Evolutionary conservation across 176 grass and related monocot species (phyloP), one percentile per base, ranked within the genome.

Genomic region (Musa beccarii): DNA sequence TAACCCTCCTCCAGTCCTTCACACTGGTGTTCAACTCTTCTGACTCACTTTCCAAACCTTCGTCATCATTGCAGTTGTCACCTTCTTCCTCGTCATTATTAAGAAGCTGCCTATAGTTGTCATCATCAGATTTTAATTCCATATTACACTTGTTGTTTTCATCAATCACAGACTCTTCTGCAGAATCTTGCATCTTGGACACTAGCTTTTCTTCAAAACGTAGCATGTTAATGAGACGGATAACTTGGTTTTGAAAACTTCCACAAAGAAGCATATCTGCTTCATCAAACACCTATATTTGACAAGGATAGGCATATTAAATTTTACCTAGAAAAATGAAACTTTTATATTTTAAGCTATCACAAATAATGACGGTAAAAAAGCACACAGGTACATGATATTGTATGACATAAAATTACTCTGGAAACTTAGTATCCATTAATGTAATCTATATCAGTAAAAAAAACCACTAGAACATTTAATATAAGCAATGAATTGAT

Each of bases 221-320:
- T 59, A 98, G 79, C 95, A 98, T 94, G 84, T 98, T 79, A 76
- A 94, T 94, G 25, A 98, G 82, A 66, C 86, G 88, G 82, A 98
- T 98, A 71, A 98, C 75, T 81, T 92, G 87, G 24, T 91, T 91
- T 81, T 98, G 86, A 75, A 98, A 98, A 75, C 94, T 91, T 78
- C 95, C 95, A 71, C 90, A 98, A 20, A 98, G 90, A 85, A 98
- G 88, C 90, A 98, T 98, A 76, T 98, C 90, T 75, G 90, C 95
- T 84, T 98, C 95, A 82, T 98, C 95, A 86, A 98, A 93, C 21
- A 98, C 94, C 90, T 98, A 76, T 82, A 76, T 74, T 49, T 84
- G 54, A 63, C 29, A 87, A 54, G 13, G 59, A 34, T 25, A 54
- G 6, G 15, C 19, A 75, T 66, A 56, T 62, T 59, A 50, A 29